Evolutionary conservation across 1,284 basidiomycete species (phyloP), one percentile per base, ranked within the genome.

Genomic region (Cutaneotrichosporon cavernicola): DNA sequence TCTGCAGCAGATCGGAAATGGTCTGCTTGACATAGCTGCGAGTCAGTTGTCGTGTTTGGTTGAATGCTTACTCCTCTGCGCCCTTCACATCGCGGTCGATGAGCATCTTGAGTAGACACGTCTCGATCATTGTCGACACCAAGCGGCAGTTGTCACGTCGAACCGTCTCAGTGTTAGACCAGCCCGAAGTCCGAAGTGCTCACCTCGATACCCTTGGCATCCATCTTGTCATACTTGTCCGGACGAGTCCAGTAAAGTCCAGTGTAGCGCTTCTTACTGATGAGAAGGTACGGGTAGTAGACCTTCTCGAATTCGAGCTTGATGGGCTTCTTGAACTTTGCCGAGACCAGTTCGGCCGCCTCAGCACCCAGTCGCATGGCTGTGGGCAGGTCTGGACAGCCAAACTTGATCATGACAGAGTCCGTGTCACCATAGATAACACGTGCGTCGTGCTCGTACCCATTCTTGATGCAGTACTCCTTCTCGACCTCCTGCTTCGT

Each of bases 281-380:
- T 98, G 47, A 98, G 87, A 59, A 98, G 81, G 77, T 97, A 98
- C 4, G 94, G 94, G 78, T 90, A 97, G 81, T 98, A 98, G 1
- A 97, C 93, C 77, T 98, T 97, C 78, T 98, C 94, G 81, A 98
- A 98, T 79, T 97, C 95, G 21, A 98, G 86, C 76, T 97, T 97
- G 84, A 97, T 97, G 0, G 95, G 94, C 73, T 90, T 90, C 73
- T 93, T 83, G 80, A 98, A 98, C 77, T 93, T 92, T 46, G 84
- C 79, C 0, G 94, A 94, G 7, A 99, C 96, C n/a, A 91, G 85
- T 34, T 91, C 89, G 1, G 97, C 97, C 0, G 97, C 97, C 81
- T 98, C 92, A 32, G 89, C 88, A 43, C 96, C 95, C 21, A 97
- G 82, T 50, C 86, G 84, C 94, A 97, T 97, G 46, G 95, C 92